Evolutionary conservation across 257 asterid genomes (phyloP).

Genomic region (Lycium barbarum): DNA sequence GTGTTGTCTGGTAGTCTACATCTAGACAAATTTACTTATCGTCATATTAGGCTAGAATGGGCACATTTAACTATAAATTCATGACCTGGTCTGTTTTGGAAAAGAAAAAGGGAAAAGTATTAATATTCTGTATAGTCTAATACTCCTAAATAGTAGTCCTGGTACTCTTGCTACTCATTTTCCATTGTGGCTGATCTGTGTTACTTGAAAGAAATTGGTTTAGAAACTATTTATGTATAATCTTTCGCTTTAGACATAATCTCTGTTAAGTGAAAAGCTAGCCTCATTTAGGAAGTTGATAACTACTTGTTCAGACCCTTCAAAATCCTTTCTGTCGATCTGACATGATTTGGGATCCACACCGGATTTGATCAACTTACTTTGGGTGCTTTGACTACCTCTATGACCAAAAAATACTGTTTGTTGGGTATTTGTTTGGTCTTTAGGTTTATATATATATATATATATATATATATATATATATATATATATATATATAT

Average conservation of each 20-base stretch:
- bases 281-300: slow-evolving; percentile 24
- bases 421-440: too few relatives aligned
- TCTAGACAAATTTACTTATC: background rate
- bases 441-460: too few relatives aligned
- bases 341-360: background rate
- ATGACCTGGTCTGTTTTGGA: background rate
- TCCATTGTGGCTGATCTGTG: background rate
- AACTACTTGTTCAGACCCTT: background rate
- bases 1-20: slow-evolving; percentile 2
- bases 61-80: background rate
- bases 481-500: too few relatives aligned
- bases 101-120: background rate
- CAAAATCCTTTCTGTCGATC: background rate
- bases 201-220: background rate
- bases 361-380: background rate
- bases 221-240: background rate
- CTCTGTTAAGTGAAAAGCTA: slow-evolving; percentile 8
- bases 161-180: background rate
- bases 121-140: background rate
- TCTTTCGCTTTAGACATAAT: background rate
- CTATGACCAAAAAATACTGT: background rate
- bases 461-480: too few relatives aligned
- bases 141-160: background rate
- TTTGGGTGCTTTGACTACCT: background rate
- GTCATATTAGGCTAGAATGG: background rate